A percentile compares a stretch with the other conserved stretches of the same genome.
These are phyloP conservation scores for Crithidia fasciculata DNA, from an alignment of 208 protist species.

Conservation along the genomic window DNA sequence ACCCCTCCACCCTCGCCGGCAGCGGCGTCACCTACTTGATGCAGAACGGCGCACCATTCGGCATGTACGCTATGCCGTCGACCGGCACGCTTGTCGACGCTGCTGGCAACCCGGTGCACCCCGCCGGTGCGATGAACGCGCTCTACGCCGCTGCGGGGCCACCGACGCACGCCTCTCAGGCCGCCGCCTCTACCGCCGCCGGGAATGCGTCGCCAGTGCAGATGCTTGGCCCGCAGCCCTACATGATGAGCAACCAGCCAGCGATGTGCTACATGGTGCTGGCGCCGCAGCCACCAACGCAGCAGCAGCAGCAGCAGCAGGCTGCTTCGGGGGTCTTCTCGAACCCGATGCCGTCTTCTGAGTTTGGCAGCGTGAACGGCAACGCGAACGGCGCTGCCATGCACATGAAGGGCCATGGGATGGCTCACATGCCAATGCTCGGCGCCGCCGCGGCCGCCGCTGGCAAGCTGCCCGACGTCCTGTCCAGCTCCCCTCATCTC, in stretches of 20 bases:
- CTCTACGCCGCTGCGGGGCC: no score
- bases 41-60: conserved; percentile 10
- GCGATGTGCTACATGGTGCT: conserved; percentile 18
- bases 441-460: not conserved
- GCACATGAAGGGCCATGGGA: conserved; percentile 3
- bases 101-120: not conserved
- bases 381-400: not conserved
- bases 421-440: not conserved
- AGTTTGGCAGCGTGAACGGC: conserved; percentile 11
- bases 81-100: conserved; percentile 6
- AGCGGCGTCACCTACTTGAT: conserved; percentile 11
- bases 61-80: conserved; percentile 10
- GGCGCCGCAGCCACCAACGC: not conserved
- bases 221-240: not conserved
- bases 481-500: conserved; percentile 4
- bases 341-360: not conserved
- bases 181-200: not conserved
- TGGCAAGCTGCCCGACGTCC: not conserved
- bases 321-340: conserved; percentile 5
- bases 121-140: not conserved
- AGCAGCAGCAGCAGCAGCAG: conserved; percentile 1
- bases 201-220: conserved; percentile 3
- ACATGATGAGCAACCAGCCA: conserved; percentile 19
- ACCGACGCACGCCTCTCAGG: no score
- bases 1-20: conserved; percentile 5